These are phyloP conservation scores for Saraca asoca DNA, from an alignment of 331 rosid species.

Conservation along the genomic window DNA sequence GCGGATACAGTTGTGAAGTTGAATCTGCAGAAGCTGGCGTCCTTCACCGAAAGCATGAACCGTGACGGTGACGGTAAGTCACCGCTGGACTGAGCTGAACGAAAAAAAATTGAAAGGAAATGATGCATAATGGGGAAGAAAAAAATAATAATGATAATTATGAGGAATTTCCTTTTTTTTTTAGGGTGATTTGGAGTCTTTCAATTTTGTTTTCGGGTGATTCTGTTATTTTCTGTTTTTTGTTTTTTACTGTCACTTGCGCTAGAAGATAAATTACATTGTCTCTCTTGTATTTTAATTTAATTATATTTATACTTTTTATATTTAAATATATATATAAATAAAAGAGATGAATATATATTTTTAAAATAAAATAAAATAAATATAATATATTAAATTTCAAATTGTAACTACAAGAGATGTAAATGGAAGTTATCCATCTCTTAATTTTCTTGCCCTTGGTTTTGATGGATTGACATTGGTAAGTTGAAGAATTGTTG, in stretches of 20 bases:
- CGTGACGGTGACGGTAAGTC: slow-evolving; percentile 66
- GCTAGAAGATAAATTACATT: too few relatives aligned
- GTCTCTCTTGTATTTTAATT: too few relatives aligned
- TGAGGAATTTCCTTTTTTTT: not conserved
- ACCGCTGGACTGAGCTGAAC: not conserved
- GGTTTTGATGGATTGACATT: slow-evolving; percentile 29
- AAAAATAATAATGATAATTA: not conserved
- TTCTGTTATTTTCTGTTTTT: not conserved
- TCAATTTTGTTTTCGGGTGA: not conserved
- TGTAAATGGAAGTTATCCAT: too few relatives aligned
- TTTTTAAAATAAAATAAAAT: too few relatives aligned
- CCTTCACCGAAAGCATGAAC: slow-evolving; percentile 68
- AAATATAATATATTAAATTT: too few relatives aligned
- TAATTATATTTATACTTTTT: too few relatives aligned
- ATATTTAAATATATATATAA: too few relatives aligned
- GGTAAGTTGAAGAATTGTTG: slow-evolving; percentile 26
- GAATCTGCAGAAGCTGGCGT: slow-evolving; percentile 92
- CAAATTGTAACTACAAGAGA: too few relatives aligned
- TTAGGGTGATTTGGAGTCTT: not conserved
- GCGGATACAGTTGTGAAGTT: slow-evolving; percentile 89
- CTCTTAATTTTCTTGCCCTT: too few relatives aligned
- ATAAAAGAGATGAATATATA: too few relatives aligned
- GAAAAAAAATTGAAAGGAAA: slow-evolving; percentile 1
- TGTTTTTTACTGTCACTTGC: too few relatives aligned
- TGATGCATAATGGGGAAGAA: not conserved